Evolutionary conservation across 768 basidiomycete species (phyloP).

Genomic region (Rhizopogon roseolus): DNA sequence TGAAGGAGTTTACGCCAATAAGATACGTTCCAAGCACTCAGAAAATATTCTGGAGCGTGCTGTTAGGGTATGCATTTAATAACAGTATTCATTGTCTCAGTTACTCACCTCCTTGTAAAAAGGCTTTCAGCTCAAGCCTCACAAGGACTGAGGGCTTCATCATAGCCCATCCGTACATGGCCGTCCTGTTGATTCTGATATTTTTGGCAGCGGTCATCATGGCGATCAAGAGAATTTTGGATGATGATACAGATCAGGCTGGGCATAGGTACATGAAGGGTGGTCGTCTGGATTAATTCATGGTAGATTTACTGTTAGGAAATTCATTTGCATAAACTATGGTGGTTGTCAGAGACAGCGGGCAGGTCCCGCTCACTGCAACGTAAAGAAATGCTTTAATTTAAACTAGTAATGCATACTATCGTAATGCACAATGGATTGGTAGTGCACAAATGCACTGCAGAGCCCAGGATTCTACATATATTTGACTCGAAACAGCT

Average conservation of each 20-base stretch:
- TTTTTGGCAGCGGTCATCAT: conserved; percentile 6
- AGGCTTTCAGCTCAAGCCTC: conserved; percentile 14
- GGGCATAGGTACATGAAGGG: conserved; percentile 16
- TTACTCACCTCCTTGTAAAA: conserved; percentile 4
- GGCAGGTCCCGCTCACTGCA: too few relatives aligned
- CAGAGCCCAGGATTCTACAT: too few relatives aligned
- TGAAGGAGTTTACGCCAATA: conserved; percentile 55
- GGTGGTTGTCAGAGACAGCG: too few relatives aligned
- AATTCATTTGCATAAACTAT: background rate
- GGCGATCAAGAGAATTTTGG: conserved; percentile 10
- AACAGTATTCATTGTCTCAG: background rate
- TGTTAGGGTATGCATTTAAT: conserved; percentile 45
- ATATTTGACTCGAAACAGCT: too few relatives aligned
- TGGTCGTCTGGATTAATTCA: conserved; percentile 17
- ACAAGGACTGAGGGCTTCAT: conserved; percentile 6
- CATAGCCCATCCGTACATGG: conserved; percentile 17
- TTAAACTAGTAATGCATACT: too few relatives aligned
- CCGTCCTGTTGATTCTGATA: conserved; percentile 1
- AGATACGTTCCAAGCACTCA: conserved; percentile 52
- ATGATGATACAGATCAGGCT: conserved; percentile 11
- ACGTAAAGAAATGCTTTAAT: too few relatives aligned
- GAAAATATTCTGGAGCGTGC: conserved; percentile 67
- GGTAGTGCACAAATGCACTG: too few relatives aligned
- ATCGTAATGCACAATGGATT: too few relatives aligned
- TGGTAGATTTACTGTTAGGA: background rate